These are phyloP conservation scores for Cladosporium sp. DNA, from an alignment of 2,329 filamentous ascomycete genomes.

Conservation along the genomic window DNA sequence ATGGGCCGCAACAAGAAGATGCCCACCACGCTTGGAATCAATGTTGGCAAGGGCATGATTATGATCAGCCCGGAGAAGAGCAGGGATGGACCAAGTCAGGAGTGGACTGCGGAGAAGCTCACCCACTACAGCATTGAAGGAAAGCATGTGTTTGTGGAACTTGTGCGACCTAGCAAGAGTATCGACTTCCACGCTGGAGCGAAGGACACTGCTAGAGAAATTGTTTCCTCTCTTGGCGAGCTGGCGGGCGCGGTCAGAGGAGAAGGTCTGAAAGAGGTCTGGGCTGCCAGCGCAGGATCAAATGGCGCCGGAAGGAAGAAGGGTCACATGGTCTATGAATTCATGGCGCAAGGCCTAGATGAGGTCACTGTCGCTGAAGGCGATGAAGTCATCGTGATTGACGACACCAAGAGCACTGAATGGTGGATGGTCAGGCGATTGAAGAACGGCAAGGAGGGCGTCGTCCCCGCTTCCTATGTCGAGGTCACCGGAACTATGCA, in stretches of 20 bases:
- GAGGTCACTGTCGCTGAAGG: slow-evolving; percentile 87
- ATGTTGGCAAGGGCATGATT: slow-evolving; percentile 79
- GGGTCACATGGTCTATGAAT: slow-evolving; percentile 86
- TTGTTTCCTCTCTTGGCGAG: slow-evolving; percentile 80
- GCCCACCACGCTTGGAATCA: slow-evolving; percentile 94
- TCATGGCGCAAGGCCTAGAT: slow-evolving; percentile 92
- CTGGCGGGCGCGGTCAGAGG: slow-evolving; percentile 78
- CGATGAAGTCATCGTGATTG: slow-evolving; percentile 84
- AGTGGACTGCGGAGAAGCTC: slow-evolving; percentile 92
- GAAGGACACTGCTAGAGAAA: slow-evolving; percentile 93
- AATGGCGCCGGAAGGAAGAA: slow-evolving; percentile 58
- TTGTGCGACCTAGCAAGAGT: slow-evolving; percentile 87
- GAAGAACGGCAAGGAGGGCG: slow-evolving; percentile 89
- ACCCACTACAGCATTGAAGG: slow-evolving; percentile 97
- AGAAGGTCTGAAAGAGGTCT: slow-evolving; percentile 77
- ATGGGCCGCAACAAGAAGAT: slow-evolving; percentile 98
- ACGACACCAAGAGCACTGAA: slow-evolving; percentile 88
- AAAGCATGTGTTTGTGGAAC: slow-evolving; percentile 93
- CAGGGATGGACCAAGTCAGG: slow-evolving; percentile 75
- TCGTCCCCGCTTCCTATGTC: slow-evolving; percentile 94
- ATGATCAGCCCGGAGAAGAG: slow-evolving; percentile 83
- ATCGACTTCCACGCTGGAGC: slow-evolving; percentile 95
- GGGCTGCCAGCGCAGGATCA: slow-evolving; percentile 65
- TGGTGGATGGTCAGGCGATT: slow-evolving; percentile 95
- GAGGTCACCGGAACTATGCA: slow-evolving; percentile 69